Evolutionary conservation across 352 stramenopile species (phyloP).

Genomic region (Phytopythium sindhum): DNA sequence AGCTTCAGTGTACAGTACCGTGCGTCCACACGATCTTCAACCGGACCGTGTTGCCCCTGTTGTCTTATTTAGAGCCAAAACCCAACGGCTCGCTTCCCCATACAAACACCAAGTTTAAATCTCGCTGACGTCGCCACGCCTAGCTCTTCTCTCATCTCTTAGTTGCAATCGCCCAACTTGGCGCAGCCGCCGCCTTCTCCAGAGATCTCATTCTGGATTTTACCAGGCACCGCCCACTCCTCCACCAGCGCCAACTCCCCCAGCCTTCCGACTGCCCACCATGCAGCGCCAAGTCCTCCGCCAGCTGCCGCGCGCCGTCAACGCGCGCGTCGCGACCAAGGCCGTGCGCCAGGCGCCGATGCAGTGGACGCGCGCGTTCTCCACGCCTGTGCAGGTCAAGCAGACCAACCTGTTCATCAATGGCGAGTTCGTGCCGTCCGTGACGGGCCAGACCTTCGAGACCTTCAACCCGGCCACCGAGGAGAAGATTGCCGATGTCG

Average conservation of each 20-base stretch:
- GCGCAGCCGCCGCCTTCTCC: neutral
- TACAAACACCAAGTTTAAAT: neutral
- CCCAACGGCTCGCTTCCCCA: neutral
- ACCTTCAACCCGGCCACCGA: constrained; percentile 82
- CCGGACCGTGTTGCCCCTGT: neutral
- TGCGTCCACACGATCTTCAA: constrained; percentile 4
- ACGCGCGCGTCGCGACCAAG: neutral
- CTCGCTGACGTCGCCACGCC: neutral
- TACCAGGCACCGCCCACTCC: constrained; percentile 1
- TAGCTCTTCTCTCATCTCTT: neutral
- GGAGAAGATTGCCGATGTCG: constrained; percentile 69
- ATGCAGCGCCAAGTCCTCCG: constrained; percentile 57
- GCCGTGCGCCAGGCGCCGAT: constrained; percentile 14
- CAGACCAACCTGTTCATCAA: constrained; percentile 87
- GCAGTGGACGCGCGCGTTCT: constrained; percentile 33
- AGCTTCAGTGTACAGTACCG: neutral
- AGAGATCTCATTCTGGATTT: constrained; percentile 5
- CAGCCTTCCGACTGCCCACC: constrained; percentile 5
- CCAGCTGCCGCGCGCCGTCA: constrained; percentile 25
- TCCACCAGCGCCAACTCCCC: neutral
- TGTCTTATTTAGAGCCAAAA: neutral
- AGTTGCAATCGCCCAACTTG: neutral
- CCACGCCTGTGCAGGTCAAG: constrained; percentile 33
- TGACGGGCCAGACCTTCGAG: constrained; percentile 67
- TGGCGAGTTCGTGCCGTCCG: constrained; percentile 74